Evolutionary conservation across 2,329 filamentous ascomycete genomes (phyloP), one percentile per base, ranked within the genome.

Genomic region (Nigrospora sphaerica): DNA sequence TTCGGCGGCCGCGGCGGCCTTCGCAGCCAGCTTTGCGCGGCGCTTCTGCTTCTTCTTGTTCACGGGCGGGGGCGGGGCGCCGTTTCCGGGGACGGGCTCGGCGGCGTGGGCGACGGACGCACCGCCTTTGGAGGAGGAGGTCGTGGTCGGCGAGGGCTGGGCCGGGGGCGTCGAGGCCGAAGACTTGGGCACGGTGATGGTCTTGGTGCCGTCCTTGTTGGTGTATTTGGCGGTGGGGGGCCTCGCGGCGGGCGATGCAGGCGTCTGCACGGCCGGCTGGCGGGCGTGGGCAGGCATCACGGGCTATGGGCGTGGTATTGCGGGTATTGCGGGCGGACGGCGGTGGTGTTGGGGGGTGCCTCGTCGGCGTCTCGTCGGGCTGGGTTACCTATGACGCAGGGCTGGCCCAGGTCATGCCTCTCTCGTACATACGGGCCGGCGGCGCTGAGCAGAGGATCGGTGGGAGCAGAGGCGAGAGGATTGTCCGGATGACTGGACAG

Each of bases 21-120:
- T 80, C 50, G 84, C 85, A 32, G 88, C 86, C 32, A 86, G 86
- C 68, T 96, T 96, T 62, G 88, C 85, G 54, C 91, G 81, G 56
- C 91, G 82, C 75, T 95, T 96, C 66, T 93, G 87, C 74, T 96
- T 97, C 75, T 96, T 96, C 62, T 88, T 83, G 69, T 95, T 96
- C 44, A 91, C 85, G 10, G 74, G 61, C 39, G 72, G 72, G 39
- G 72, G 68, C 40, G 66, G 57, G 23, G 54, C 48, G 48, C 47
- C 50, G 48, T 61, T 55, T 52, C 55, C 53, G 49, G 55, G 59
- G 50, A 57, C 57, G 48, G 60, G 56, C 16, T 55, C 48, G 49
- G 48, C 50, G 48, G 61, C 56, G 54, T 56, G 54, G 49, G 54
- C 60, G 50, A 57, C 58, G 47, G 61, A 57, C 53, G 57, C 53